These are phyloP conservation scores for Monosporozyma aerobia DNA, from an alignment of 805 yeast genomes.

Conservation along the genomic window DNA sequence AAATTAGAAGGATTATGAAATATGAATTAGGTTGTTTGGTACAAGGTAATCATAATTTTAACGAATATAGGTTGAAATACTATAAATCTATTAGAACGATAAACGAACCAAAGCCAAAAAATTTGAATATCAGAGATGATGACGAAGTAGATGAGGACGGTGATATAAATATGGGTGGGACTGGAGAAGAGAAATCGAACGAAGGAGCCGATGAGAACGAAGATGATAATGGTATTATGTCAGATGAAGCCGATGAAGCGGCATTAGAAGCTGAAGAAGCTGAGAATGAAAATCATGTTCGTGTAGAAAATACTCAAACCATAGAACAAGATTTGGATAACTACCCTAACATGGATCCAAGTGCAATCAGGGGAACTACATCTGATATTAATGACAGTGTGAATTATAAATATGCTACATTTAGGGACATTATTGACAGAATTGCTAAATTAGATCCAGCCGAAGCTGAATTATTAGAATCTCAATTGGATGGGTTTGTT, in stretches of 20 bases:
- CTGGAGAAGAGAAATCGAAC: background rate
- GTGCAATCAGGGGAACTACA: constrained; percentile 9
- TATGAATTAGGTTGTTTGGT: constrained; percentile 60
- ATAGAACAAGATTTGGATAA: background rate
- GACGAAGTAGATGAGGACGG: constrained; percentile 23
- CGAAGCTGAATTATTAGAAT: constrained; percentile 15
- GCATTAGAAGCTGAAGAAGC: constrained; percentile 27
- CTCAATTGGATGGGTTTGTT: constrained; percentile 19
- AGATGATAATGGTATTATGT: constrained; percentile 24
- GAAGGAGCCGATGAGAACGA: constrained; percentile 7
- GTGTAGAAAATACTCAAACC: constrained; percentile 10
- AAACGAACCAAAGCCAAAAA: constrained; percentile 30
- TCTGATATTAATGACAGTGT: constrained; percentile 15
- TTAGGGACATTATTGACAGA: constrained; percentile 24
- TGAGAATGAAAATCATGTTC: constrained; percentile 24
- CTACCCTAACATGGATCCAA: background rate
- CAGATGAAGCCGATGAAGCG: constrained; percentile 27
- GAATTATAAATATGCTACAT: constrained; percentile 23
- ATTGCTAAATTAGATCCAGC: constrained; percentile 20
- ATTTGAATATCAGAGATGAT: constrained; percentile 14
- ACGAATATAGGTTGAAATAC: constrained; percentile 30
- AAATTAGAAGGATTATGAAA: constrained; percentile 59
- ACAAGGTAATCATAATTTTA: constrained; percentile 40
- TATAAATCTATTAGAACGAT: constrained; percentile 36
- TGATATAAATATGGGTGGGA: constrained; percentile 18